Evolutionary conservation across 176 grass and related monocot species (phyloP).

Genomic region (Thinopyrum elongatum): DNA sequence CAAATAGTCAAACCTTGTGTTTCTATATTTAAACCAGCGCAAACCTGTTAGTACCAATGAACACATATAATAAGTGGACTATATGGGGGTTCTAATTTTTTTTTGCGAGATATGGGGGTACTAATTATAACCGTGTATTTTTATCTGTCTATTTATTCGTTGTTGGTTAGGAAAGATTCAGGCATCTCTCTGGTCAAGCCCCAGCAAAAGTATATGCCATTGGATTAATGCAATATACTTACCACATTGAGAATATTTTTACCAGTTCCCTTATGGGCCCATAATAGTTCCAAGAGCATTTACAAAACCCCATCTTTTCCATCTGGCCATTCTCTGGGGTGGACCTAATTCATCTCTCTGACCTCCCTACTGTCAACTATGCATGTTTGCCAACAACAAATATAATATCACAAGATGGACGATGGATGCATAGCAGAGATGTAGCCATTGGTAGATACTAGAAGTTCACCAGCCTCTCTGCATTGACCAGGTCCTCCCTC

Average conservation of each 20-base stretch:
- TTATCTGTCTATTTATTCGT: neutral
- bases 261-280: neutral
- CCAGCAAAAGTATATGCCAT: neutral
- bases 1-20: neutral
- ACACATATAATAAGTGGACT: neutral
- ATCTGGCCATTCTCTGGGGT: conserved; percentile 23
- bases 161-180: neutral
- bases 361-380: conserved; percentile 12
- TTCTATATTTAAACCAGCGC: neutral
- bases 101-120: no score
- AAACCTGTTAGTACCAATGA: neutral
- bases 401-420: conserved; percentile 19
- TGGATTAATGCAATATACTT: neutral
- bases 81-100: no score
- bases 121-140: neutral
- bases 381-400: conserved; percentile 3
- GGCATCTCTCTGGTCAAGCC: neutral
- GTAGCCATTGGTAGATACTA: neutral
- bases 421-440: neutral
- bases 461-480: conserved; percentile 8
- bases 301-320: conserved; percentile 18
- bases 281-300: neutral
- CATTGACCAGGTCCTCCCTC: neutral
- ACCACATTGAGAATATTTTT: neutral
- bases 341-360: conserved; percentile 28